Conservation (phyloP, 495 filamentous ascomycete species). For the Lophiostoma macrostomum region DNA sequence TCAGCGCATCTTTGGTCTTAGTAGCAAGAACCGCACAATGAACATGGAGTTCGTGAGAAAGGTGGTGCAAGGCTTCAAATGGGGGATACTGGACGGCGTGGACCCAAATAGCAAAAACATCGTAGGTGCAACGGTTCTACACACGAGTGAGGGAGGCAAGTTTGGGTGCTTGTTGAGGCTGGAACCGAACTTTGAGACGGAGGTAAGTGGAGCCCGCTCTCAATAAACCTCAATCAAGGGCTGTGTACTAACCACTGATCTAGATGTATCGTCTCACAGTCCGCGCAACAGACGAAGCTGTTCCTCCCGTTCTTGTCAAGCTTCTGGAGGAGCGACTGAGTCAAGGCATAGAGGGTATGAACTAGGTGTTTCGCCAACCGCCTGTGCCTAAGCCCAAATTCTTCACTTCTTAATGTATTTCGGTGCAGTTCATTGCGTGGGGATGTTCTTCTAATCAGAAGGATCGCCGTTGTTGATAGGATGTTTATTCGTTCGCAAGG, state of each 20-base stretch:
- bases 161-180: constrained; percentile 88
- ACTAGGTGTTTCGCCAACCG: constrained; percentile 1
- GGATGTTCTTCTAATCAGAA: too few relatives aligned
- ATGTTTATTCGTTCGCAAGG: too few relatives aligned
- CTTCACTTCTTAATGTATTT: not conserved
- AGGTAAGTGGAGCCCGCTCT: constrained; percentile 61
- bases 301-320: constrained; percentile 76
- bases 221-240: not conserved
- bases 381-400: not conserved
- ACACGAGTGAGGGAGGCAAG: constrained; percentile 81
- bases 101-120: constrained; percentile 91
- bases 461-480: too few relatives aligned
- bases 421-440: too few relatives aligned
- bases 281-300: constrained; percentile 84
- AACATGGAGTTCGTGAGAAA: constrained; percentile 58
- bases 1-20: constrained; percentile 75
- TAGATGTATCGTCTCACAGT: constrained; percentile 96
- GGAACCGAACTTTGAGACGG: constrained; percentile 90
- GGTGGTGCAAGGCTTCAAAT: constrained; percentile 76
- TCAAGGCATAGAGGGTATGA: constrained; percentile 45
- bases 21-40: constrained; percentile 48
- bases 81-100: constrained; percentile 79
- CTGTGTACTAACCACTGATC: not conserved
- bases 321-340: constrained; percentile 80
- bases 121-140: constrained; percentile 86